Conservation (phyloP, 2,329 filamentous ascomycete genomes). For the Zymoseptoria crescenta region DNA sequence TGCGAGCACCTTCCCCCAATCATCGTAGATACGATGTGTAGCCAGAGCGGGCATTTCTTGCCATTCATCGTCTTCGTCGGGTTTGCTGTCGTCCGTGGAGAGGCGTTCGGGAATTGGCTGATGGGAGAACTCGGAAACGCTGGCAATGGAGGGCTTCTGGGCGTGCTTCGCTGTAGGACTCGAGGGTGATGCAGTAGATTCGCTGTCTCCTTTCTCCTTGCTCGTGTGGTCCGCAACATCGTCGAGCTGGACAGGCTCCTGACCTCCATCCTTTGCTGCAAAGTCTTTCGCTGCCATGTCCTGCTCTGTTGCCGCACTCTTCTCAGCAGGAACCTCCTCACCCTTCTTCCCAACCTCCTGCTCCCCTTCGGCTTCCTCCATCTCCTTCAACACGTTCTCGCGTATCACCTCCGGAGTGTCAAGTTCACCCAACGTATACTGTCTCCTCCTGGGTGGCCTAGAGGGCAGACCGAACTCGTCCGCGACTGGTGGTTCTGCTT, state of each 20-base stretch:
- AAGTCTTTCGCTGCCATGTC: conserved; percentile 1
- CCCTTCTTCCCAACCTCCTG: conserved; percentile 11
- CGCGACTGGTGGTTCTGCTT: conserved; percentile 21
- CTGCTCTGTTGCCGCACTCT: background rate
- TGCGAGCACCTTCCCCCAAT: conserved; percentile 80
- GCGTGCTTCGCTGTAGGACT: conserved; percentile 11
- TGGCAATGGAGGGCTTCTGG: conserved; percentile 15
- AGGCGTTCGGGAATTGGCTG: conserved; percentile 42
- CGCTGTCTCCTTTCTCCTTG: background rate
- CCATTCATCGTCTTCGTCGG: conserved; percentile 66
- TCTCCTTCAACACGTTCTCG: conserved; percentile 8
- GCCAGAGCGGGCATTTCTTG: conserved; percentile 92
- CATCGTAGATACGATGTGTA: conserved; percentile 90
- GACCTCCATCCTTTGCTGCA: background rate
- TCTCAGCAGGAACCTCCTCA: conserved; percentile 1
- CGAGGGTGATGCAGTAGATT: conserved; percentile 2
- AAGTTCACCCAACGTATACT: conserved; percentile 20
- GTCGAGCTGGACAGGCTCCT: background rate
- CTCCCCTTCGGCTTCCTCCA: conserved; percentile 17
- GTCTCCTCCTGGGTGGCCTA: conserved; percentile 24
- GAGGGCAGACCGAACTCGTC: conserved; percentile 34
- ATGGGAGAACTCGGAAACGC: conserved; percentile 81
- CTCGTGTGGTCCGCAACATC: background rate
- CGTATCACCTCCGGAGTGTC: conserved; percentile 18
- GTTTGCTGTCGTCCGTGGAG: conserved; percentile 41